Percentiles rank a stretch among this genome's conserved stretches.
These are phyloP conservation scores for Tetrahymena malaccensis DNA, from an alignment of 73 alveolate species.

Conservation along the genomic window DNA sequence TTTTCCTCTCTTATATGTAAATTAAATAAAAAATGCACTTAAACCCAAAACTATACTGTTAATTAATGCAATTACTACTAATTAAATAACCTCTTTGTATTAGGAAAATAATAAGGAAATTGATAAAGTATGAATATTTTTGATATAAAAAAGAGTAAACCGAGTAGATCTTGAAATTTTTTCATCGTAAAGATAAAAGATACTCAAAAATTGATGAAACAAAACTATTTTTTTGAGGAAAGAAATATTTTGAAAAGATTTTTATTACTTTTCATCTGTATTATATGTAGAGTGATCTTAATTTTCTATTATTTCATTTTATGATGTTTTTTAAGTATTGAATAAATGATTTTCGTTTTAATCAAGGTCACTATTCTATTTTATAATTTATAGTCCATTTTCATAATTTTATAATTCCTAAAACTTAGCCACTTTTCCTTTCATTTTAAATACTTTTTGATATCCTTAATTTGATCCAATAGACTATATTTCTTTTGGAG, in stretches of 20 bases:
- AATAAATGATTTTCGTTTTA: too few species aligned
- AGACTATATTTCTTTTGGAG: too few species aligned
- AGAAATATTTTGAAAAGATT: neutral
- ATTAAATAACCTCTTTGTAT: too few species aligned
- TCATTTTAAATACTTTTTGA: too few species aligned
- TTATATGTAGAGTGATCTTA: neutral
- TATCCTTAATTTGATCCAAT: too few species aligned
- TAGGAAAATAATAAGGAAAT: neutral
- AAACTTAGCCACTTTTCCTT: neutral
- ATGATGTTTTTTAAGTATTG: neutral
- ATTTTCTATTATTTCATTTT: too few species aligned
- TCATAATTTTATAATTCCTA: too few species aligned
- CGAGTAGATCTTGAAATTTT: neutral
- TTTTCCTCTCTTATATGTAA: neutral
- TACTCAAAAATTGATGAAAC: neutral
- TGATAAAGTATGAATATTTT: neutral
- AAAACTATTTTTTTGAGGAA: neutral
- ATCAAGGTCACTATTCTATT: too few species aligned
- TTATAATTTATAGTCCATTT: neutral
- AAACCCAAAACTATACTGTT: neutral
- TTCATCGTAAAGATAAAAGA: too few species aligned
- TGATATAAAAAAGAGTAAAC: neutral
- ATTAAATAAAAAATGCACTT: neutral
- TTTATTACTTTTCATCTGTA: neutral
- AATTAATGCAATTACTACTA: neutral